These are phyloP conservation scores for Cardamine occulta DNA, from an alignment of 345 rosid species.

Conservation along the genomic window DNA sequence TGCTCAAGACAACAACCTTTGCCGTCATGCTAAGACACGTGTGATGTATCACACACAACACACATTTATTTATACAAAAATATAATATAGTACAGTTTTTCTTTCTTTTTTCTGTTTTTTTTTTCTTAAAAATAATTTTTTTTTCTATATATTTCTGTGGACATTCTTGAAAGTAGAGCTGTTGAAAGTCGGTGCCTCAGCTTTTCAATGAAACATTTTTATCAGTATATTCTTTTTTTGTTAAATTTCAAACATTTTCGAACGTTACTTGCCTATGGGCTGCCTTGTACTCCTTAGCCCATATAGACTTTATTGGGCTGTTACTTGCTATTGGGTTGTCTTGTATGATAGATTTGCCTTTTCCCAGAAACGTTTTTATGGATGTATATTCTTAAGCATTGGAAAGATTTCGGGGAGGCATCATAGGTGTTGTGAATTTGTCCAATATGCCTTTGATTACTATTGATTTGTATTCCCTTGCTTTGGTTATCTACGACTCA, in stretches of 20 bases:
- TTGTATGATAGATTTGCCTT: background rate
- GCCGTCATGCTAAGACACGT: conserved; percentile 49
- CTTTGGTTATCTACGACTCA: background rate
- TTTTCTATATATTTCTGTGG: conserved; percentile 30
- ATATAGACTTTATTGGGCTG: conserved; percentile 24
- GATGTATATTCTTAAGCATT: background rate
- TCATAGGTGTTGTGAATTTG: background rate
- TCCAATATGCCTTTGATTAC: background rate
- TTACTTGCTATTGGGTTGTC: background rate
- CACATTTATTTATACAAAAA: conserved; percentile 29
- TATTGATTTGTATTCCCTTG: background rate
- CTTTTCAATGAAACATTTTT: conserved; percentile 26
- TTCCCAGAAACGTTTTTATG: background rate
- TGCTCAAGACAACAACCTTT: conserved; percentile 42
- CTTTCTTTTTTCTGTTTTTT: background rate
- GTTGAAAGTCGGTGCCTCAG: conserved; percentile 44
- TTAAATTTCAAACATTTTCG: conserved; percentile 1
- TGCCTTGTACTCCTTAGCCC: conserved; percentile 25
- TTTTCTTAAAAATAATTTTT: background rate
- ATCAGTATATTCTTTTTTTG: background rate
- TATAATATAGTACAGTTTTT: conserved; percentile 15
- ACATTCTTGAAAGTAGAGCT: conserved; percentile 38
- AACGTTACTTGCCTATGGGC: conserved; percentile 33
- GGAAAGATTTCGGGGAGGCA: background rate
- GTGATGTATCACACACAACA: conserved; percentile 30